Evolutionary conservation across 495 filamentous ascomycete species (phyloP).

Genomic region (Neurospora pannonica): DNA sequence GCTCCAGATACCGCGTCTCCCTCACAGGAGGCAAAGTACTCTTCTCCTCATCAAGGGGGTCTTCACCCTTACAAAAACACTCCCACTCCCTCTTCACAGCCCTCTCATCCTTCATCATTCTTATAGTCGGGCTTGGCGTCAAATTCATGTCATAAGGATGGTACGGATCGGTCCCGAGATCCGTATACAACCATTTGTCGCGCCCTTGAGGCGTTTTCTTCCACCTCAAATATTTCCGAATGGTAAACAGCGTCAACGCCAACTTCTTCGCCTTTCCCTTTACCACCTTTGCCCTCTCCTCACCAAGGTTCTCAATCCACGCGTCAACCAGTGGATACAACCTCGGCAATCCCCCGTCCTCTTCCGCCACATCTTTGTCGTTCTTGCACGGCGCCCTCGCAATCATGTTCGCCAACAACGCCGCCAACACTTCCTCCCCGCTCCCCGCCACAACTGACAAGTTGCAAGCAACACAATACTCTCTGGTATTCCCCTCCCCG

Average conservation of each 20-base stretch:
- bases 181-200: not conserved
- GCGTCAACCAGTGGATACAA: conserved; percentile 27
- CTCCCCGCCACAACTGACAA: conserved; percentile 33
- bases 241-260: not conserved
- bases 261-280: not conserved
- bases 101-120: conserved; percentile 10
- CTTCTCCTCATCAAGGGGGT: not conserved
- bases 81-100: not conserved
- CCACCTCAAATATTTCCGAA: not conserved
- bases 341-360: conserved; percentile 18
- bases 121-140: not conserved
- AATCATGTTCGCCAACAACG: conserved; percentile 26
- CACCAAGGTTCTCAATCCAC: conserved; percentile 25
- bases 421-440: conserved; percentile 20
- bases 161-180: not conserved
- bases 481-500: not conserved
- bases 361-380: not conserved
- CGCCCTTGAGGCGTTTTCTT: not conserved
- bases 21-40: not conserved
- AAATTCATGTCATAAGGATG: not conserved
- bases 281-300: not conserved
- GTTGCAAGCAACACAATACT: conserved; percentile 36
- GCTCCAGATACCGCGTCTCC: not conserved
- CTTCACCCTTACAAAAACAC: not conserved
- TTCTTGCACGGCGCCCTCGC: conserved; percentile 13